phyloP scores from a whole-genome alignment of 805 yeast species.

The Schwanniomyces yamadae region DNA sequence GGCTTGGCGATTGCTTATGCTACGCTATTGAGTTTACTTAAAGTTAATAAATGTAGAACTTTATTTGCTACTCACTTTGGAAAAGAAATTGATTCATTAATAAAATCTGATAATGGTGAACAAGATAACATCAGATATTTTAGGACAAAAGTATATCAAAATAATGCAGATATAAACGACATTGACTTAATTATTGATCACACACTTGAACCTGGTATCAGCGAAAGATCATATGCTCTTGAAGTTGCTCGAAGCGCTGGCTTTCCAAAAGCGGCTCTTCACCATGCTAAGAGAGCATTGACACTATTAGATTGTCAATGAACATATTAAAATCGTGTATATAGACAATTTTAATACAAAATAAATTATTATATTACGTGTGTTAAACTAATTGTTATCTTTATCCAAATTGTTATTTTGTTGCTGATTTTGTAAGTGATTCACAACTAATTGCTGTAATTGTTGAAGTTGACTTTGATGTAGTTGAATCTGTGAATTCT shows the following conservation, averaged over 20 bases:
- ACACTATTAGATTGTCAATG: constrained; percentile 7
- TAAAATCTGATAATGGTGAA: constrained; percentile 27
- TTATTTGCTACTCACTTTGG: constrained; percentile 89
- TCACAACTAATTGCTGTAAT: constrained; percentile 18
- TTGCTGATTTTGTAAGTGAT: constrained; percentile 18
- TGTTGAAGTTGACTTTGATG: constrained; percentile 11
- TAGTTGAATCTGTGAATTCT: constrained; percentile 1
- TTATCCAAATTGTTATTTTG: too few species aligned
- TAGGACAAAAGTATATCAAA: constrained; percentile 30
- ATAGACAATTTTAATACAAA: too few species aligned
- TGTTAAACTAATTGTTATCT: too few species aligned
- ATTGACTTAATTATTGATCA: constrained; percentile 50
- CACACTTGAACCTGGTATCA: constrained; percentile 61
- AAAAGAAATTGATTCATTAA: constrained; percentile 36
- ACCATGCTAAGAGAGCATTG: constrained; percentile 43
- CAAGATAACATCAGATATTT: constrained; percentile 25
- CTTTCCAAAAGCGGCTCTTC: constrained; percentile 61
- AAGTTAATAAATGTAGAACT: constrained; percentile 60
- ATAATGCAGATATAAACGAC: constrained; percentile 7
- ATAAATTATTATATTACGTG: too few species aligned
- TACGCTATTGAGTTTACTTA: constrained; percentile 55
- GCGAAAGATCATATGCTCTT: constrained; percentile 71
- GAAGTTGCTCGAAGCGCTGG: constrained; percentile 79
- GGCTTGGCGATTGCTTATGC: constrained; percentile 87
- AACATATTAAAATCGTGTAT: too few species aligned